Base-by-base conservation (phyloP, 805 yeast species). In the Teunomyces kruisii region DNA sequence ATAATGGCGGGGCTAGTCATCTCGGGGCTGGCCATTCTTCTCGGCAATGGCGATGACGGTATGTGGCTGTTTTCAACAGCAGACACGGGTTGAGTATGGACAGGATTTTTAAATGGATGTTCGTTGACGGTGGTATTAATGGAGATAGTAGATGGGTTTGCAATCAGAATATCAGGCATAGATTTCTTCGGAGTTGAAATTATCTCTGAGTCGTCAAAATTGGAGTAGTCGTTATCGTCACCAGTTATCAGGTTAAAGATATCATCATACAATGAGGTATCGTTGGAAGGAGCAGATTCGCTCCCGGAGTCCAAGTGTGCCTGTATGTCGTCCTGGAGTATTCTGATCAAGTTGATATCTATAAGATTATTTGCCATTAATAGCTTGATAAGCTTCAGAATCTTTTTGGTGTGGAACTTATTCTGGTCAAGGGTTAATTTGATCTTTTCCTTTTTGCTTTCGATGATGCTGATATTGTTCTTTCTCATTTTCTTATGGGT, bases 181-280 rank as follows among this genome's bases (percentile, higher is more conserved):
- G 40, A 39, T 26, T 42, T 42, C n/a, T 36, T 39, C 9, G 46
- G 43, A 10, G 45, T 45, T 12, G 45, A 41, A 15, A 41, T 33
- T 2, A 51, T 41, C 31, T 51, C 55, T 4, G 52, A 48, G 17
- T 51, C 55, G 38, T 51, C 42, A 16, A 42, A 36, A 9, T 46
- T 47, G 19, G 42, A 30, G 37, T 41, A 51, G 14, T 48, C 52
- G 14, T 30, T 39, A 22, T 48, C 55, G 13, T 47, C 51, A 7
- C 31, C 37, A 8, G 44, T 17, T 17, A 47, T 42, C 55, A 51
- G 55, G 26, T 56, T 63, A 40, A 67, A 55, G n/a, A 72, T 59
- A 43, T 72, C 76, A 44, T 72, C 77, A 49, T 71, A 72, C 31
- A 72, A 56, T 8, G 70, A 58, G 9, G 67, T 69, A 47, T 71